phyloP scores from a whole-genome alignment of 306 rosid genomes.

The Corylus americana region DNA sequence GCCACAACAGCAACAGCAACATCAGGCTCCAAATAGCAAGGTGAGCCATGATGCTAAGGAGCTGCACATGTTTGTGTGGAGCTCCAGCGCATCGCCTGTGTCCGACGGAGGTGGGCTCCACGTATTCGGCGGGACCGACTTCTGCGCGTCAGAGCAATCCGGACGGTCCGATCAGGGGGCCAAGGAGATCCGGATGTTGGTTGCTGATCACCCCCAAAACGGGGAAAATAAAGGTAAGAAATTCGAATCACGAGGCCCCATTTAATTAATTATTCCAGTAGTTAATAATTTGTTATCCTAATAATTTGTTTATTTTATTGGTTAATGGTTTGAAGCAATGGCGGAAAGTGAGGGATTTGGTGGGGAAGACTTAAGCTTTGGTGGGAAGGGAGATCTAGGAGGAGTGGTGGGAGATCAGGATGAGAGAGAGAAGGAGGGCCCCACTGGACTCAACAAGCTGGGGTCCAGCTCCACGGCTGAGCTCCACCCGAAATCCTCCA shows the following conservation, averaged over 20 bases:
- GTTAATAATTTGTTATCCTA: not conserved
- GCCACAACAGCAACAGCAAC: constrained; percentile 35
- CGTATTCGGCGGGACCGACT: constrained; percentile 66
- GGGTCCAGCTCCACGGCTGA: constrained; percentile 80
- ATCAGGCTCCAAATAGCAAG: constrained; percentile 30
- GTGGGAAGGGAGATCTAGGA: constrained; percentile 47
- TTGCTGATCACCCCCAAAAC: constrained; percentile 73
- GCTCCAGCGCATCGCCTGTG: constrained; percentile 57
- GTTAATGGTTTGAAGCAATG: constrained; percentile 21
- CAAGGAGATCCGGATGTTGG: constrained; percentile 93
- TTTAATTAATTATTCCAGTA: not conserved
- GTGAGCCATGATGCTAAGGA: constrained; percentile 56
- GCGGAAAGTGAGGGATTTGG: constrained; percentile 47
- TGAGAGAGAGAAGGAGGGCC: constrained; percentile 56
- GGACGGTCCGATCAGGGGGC: constrained; percentile 93
- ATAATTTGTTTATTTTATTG: not conserved
- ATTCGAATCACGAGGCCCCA: no score
- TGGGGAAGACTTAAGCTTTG: constrained; percentile 62
- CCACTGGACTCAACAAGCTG: constrained; percentile 58
- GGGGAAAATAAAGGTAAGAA: constrained; percentile 70
- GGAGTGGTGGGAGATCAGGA: constrained; percentile 45
- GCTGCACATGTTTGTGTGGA: constrained; percentile 74
- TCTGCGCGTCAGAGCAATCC: constrained; percentile 68
- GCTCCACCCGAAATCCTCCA: constrained; percentile 55
- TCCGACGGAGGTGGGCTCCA: constrained; percentile 77